Conservation (phyloP, 495 filamentous ascomycete genomes). For the Neurospora sp. region DNA sequence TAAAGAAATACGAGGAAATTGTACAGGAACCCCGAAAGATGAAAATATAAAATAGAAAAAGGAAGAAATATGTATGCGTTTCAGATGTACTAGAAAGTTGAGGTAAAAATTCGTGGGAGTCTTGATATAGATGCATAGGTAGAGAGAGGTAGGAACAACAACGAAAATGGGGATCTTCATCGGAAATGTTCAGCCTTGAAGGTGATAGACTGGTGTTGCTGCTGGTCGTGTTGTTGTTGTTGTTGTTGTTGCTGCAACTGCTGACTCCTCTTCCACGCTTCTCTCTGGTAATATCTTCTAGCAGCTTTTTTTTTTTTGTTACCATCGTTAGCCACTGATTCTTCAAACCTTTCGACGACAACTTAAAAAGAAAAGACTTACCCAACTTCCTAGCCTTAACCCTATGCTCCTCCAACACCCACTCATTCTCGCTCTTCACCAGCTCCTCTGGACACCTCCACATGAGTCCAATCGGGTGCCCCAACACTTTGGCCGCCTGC, state of each 20-base stretch:
- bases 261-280: neutral
- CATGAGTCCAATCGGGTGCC: constrained; percentile 8
- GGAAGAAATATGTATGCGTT: neutral
- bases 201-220: neutral
- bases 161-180: neutral
- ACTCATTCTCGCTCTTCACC: constrained; percentile 21
- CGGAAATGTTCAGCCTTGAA: neutral
- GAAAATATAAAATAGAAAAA: neutral
- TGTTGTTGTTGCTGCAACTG: neutral
- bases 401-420: constrained; percentile 23
- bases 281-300: neutral
- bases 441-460: constrained; percentile 32
- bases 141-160: neutral
- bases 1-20: neutral
- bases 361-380: constrained; percentile 14
- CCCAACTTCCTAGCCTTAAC: constrained; percentile 19
- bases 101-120: neutral
- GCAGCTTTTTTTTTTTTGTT: neutral
- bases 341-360: no score
- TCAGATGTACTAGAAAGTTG: neutral
- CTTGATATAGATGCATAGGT: neutral
- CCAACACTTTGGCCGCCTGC: neutral
- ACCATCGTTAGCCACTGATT: neutral
- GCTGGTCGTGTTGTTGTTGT: neutral
- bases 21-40: neutral